Evolutionary conservation across 2,329 filamentous ascomycete genomes (phyloP), one percentile per base, ranked within the genome.

Genomic region (Paecilomyces sp.): DNA sequence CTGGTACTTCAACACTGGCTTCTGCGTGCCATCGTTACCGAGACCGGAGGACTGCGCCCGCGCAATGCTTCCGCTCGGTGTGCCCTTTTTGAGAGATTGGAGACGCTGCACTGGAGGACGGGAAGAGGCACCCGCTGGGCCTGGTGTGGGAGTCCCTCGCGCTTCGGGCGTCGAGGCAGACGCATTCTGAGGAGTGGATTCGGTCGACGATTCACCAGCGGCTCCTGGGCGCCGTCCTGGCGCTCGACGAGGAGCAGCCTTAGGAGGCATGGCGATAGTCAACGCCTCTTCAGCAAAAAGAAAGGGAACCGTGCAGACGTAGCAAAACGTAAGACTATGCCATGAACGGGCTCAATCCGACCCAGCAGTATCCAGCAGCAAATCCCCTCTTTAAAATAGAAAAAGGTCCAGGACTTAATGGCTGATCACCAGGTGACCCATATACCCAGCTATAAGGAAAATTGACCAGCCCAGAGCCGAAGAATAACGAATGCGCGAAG

Each of bases 1-100:
- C 62, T 77, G 72, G 59, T 75, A 77, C 62, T 79, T 79, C 33
- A 79, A 64, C 1, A 68, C 69, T 6, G 75, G 74, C 58, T 76
- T 77, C 1, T 70, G 63, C 1, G 70, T 61, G 54, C 74, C 71
- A 11, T 69, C 68, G 62, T 66, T 65, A 61, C 58, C 58, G 28
- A 64, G 63, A n/a, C 50, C 55, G 36, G 61, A 58, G 1, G 65
- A 54, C 31, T 61, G 63, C 36, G 69, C 61, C 0, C 74, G 67
- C 3, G 69, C 65, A 24, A 78, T 75, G 56, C 73, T 76, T 13
- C 76, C 71, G 2, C 72, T 66, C 1, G 74, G 68, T 6, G 68
- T 64, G 50, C 74, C 71, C 64, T 72, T 75, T 57, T 77, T 76
- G 12, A 79, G 65, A 0, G 76, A 75, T 64, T 78, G 74, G 13